Evolutionary conservation across 768 basidiomycete genomes (phyloP).

Genomic region (Phlegmacium glaucopus): DNA sequence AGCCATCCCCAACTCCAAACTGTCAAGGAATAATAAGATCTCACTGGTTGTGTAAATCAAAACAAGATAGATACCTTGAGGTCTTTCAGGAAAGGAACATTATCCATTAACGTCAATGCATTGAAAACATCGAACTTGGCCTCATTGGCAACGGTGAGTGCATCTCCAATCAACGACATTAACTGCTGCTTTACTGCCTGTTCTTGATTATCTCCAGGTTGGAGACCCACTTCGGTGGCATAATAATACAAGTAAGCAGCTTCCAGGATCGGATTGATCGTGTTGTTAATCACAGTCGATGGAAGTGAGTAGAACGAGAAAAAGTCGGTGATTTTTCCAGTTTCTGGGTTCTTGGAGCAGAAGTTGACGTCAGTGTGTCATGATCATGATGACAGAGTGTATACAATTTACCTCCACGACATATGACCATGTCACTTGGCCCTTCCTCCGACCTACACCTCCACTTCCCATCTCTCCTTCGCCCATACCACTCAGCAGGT

Average conservation of each 20-base stretch:
- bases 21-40: slow-evolving; percentile 25
- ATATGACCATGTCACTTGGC: slow-evolving; percentile 94
- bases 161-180: slow-evolving; percentile 70
- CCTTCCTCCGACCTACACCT: slow-evolving; percentile 50
- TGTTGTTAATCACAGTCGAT: slow-evolving; percentile 81
- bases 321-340: slow-evolving; percentile 87
- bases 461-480: slow-evolving; percentile 48
- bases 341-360: slow-evolving; percentile 64
- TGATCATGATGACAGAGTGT: too few relatives aligned
- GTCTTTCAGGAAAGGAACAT: slow-evolving; percentile 74
- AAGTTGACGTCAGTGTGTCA: neutral
- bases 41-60: neutral
- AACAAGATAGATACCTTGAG: slow-evolving; percentile 60
- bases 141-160: slow-evolving; percentile 74
- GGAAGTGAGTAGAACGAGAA: slow-evolving; percentile 97
- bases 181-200: slow-evolving; percentile 67
- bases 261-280: slow-evolving; percentile 72
- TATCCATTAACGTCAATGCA: slow-evolving; percentile 93
- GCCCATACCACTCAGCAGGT: slow-evolving; percentile 85
- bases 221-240: slow-evolving; percentile 74
- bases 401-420: slow-evolving; percentile 79
- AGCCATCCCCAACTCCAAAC: slow-evolving; percentile 94
- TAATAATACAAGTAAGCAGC: slow-evolving; percentile 98
- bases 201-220: slow-evolving; percentile 57
- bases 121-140: slow-evolving; percentile 97